phyloP scores from a whole-genome alignment of 2,329 filamentous ascomycete species.

The Amylocarpus encephaloides region DNA sequence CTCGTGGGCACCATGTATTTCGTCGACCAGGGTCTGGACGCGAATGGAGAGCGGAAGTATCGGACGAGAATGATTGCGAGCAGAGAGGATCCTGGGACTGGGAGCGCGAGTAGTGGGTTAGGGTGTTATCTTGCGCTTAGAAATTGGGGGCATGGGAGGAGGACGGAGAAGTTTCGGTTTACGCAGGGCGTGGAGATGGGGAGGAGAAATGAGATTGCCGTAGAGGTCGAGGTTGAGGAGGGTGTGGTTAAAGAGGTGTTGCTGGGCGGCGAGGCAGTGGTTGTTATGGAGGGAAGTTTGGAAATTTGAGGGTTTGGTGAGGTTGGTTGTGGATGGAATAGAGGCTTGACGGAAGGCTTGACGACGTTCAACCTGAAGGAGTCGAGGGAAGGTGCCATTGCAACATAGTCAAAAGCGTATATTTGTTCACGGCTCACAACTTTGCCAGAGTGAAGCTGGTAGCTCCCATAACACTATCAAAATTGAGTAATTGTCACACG shows the following conservation, averaged over 20 bases:
- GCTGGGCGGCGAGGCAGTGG: slow-evolving; percentile 18
- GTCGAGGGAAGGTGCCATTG: no score
- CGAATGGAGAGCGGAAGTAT: slow-evolving; percentile 32
- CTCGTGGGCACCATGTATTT: slow-evolving; percentile 23
- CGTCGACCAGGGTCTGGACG: slow-evolving; percentile 21
- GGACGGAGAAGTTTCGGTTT: slow-evolving; percentile 35
- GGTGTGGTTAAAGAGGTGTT: slow-evolving; percentile 18
- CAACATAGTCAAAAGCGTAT: no score
- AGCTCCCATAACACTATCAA: no score
- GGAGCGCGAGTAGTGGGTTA: slow-evolving; percentile 55
- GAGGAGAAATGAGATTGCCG: slow-evolving; percentile 22
- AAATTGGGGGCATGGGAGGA: slow-evolving; percentile 30
- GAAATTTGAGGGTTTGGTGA: slow-evolving; percentile 9
- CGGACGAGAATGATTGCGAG: slow-evolving; percentile 50
- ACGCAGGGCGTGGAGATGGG: slow-evolving; percentile 66
- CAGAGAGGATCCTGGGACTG: slow-evolving; percentile 56
- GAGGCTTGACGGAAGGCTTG: no score
- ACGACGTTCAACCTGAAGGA: no score
- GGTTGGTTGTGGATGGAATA: neutral
- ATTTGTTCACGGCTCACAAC: no score
- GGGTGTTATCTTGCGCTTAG: slow-evolving; percentile 46
- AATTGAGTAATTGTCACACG: no score
- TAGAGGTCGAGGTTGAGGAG: slow-evolving; percentile 16
- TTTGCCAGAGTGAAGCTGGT: no score
- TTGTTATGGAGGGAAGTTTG: slow-evolving; percentile 24